Evolutionary conservation across 208 protist genomes (phyloP).

Genomic region (Endotrypanum monterogeii): DNA sequence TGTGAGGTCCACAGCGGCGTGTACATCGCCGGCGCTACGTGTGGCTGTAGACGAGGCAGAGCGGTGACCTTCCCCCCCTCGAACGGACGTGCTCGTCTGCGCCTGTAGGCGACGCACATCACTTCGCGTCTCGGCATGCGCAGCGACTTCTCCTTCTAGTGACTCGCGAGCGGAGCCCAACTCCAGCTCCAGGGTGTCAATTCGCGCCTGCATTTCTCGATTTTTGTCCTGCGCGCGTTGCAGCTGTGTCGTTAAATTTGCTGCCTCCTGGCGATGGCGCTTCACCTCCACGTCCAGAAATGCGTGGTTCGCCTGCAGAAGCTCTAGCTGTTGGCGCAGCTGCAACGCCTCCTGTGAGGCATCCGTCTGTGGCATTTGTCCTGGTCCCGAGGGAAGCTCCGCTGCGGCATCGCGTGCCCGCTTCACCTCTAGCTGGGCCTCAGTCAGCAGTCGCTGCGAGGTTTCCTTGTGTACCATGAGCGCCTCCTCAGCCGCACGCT

Average conservation of each 20-base stretch:
- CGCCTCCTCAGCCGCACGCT: conserved; percentile 23
- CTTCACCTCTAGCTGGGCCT: conserved; percentile 26
- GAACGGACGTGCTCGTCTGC: not conserved
- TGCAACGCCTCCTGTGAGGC: not conserved
- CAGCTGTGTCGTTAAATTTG: conserved; percentile 36
- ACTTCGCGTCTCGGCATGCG: conserved; percentile 43
- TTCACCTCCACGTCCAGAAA: conserved; percentile 20
- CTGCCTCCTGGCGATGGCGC: conserved; percentile 30
- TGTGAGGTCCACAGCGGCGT: conserved; percentile 14
- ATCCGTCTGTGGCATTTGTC: not conserved
- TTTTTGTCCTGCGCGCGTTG: conserved; percentile 37
- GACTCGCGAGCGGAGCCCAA: conserved; percentile 39
- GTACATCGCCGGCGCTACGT: conserved; percentile 11
- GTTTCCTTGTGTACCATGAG: conserved; percentile 29
- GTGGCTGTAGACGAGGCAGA: not conserved
- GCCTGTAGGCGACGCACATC: conserved; percentile 33
- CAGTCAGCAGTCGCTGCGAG: conserved; percentile 28
- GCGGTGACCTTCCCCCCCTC: not conserved
- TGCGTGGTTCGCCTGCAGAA: conserved; percentile 29
- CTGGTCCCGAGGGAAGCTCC: not conserved
- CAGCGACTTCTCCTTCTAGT: conserved; percentile 49
- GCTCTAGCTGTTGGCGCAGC: conserved; percentile 16
- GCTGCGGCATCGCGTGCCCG: conserved; percentile 3
- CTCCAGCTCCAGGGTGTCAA: conserved; percentile 36
- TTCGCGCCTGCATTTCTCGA: conserved; percentile 14